These are phyloP conservation scores for Scleroderma citrinum DNA, from an alignment of 768 basidiomycete genomes.

Conservation along the genomic window DNA sequence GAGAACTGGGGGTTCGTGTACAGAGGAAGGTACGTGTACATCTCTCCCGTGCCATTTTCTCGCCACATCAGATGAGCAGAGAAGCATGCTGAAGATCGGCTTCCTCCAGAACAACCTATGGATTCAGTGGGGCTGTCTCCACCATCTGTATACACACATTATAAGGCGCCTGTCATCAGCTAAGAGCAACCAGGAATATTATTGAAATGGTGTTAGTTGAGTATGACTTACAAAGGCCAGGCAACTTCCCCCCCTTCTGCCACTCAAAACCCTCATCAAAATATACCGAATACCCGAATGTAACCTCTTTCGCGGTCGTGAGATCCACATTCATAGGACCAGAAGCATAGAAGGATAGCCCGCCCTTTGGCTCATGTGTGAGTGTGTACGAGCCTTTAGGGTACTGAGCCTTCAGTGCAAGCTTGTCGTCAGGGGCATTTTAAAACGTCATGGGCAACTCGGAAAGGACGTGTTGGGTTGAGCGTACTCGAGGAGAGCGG, in stretches of 20 bases:
- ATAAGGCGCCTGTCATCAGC: slow-evolving; percentile 1
- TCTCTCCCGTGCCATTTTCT: slow-evolving; percentile 49
- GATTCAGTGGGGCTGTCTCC: slow-evolving; percentile 45
- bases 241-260: slow-evolving; percentile 65
- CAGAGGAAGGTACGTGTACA: slow-evolving; percentile 65
- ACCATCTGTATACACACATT: slow-evolving; percentile 37
- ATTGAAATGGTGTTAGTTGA: too few species aligned
- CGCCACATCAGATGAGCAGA: slow-evolving; percentile 71
- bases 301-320: slow-evolving; percentile 58
- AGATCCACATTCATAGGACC: slow-evolving; percentile 50
- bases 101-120: slow-evolving; percentile 58
- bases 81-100: slow-evolving; percentile 52
- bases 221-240: slow-evolving; percentile 55
- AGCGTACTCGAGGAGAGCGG: slow-evolving; percentile 42
- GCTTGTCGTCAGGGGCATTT: slow-evolving; percentile 44
- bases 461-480: slow-evolving; percentile 34
- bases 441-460: slow-evolving; percentile 38
- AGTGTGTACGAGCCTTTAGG: slow-evolving; percentile 55
- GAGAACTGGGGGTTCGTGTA: slow-evolving; percentile 20
- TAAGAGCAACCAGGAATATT: too few species aligned
- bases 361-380: slow-evolving; percentile 42
- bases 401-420: slow-evolving; percentile 47
- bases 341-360: slow-evolving; percentile 67
- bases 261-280: slow-evolving; percentile 61
- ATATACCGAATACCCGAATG: slow-evolving; percentile 55